Percentiles rank a stretch among this genome's conserved stretches.
These are phyloP conservation scores for Ustilago crameri DNA, from an alignment of 1,284 basidiomycete species.

Conservation along the genomic window DNA sequence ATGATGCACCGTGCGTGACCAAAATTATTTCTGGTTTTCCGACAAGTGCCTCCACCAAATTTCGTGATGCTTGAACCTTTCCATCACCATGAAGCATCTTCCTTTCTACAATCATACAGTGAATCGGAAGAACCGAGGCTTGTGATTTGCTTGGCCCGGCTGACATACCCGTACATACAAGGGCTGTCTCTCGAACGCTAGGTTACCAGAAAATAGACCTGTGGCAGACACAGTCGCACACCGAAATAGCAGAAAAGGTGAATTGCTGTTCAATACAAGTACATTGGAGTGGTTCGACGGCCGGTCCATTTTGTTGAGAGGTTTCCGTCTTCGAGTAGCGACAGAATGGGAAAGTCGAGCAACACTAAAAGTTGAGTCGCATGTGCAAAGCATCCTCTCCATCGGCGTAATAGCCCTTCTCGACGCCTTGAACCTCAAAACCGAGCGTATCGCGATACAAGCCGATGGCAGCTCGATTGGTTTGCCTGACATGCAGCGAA, in stretches of 20 bases:
- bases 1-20: conserved; percentile 6
- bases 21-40: not conserved
- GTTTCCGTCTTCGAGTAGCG: not conserved
- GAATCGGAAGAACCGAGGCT: no score
- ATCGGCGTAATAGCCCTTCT: conserved; percentile 67
- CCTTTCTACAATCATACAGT: no score
- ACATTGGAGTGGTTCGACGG: not conserved
- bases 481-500: conserved; percentile 65
- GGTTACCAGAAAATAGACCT: no score
- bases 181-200: no score
- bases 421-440: conserved; percentile 63
- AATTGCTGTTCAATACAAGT: conserved; percentile 2
- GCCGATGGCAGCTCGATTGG: conserved; percentile 67
- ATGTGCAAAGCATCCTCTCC: conserved; percentile 66
- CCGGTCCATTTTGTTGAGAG: not conserved
- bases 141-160: no score
- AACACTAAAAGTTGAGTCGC: conserved; percentile 54
- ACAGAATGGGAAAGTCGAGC: not conserved
- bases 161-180: no score
- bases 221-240: no score
- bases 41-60: not conserved
- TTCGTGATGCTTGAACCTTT: no score
- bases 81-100: no score
- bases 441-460: conserved; percentile 66
- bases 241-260: no score